Percentiles rank a stretch among this genome's conserved stretches.
Conservation (phyloP, 805 yeast genomes). For the Yamadazyma ubonensis region DNA sequence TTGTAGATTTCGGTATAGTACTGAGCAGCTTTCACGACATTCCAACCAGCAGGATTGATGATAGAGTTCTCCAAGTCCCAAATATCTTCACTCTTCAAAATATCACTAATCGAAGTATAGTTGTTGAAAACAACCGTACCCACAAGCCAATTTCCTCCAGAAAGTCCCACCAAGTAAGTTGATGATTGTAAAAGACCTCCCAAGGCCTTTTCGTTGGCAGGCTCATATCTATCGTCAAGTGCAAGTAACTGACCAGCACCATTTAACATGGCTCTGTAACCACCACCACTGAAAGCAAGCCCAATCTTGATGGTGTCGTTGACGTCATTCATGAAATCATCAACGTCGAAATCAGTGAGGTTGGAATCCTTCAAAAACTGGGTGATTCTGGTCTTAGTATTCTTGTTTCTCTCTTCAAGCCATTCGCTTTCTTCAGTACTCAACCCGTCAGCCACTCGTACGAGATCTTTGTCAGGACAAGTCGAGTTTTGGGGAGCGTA, state of each 20-base stretch:
- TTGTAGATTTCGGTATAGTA: conserved; percentile 31
- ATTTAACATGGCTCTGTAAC: conserved; percentile 80
- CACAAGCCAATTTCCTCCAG: conserved; percentile 63
- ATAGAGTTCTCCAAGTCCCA: conserved; percentile 59
- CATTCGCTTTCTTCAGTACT: conserved; percentile 51
- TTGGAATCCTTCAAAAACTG: conserved; percentile 47
- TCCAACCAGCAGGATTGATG: conserved; percentile 62
- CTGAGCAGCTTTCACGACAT: conserved; percentile 64
- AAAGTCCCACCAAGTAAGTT: conserved; percentile 73
- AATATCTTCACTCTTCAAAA: conserved; percentile 24
- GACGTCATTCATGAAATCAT: conserved; percentile 30
- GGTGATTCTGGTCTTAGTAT: conserved; percentile 46
- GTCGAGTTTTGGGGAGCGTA: conserved; percentile 60
- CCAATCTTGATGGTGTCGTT: conserved; percentile 33
- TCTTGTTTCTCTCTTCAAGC: conserved; percentile 48
- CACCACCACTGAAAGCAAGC: conserved; percentile 55
- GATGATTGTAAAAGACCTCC: conserved; percentile 77
- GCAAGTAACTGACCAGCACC: conserved; percentile 89
- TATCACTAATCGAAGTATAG: conserved; percentile 50
- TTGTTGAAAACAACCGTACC: conserved; percentile 61
- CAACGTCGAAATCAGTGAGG: conserved; percentile 48
- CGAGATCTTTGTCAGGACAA: conserved; percentile 45
- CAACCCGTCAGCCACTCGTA: conserved; percentile 50
- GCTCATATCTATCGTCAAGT: conserved; percentile 66
- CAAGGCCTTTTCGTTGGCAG: conserved; percentile 52